A percentile compares a stretch with the other conserved stretches of the same genome.
Conservation (phyloP, 306 rosid genomes). For the Betula pendula region DNA sequence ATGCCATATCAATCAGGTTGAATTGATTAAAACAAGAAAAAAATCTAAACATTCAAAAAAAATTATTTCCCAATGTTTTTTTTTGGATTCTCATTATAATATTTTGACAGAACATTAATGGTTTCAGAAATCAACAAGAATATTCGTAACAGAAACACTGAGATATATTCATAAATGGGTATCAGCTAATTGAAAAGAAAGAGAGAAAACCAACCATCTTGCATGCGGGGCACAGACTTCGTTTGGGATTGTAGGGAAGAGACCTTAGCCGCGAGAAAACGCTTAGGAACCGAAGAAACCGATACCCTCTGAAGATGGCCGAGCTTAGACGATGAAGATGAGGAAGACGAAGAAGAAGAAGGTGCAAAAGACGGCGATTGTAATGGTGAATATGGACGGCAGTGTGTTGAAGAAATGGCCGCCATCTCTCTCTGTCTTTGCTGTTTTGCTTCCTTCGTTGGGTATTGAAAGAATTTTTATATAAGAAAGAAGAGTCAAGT, state of each 20-base stretch:
- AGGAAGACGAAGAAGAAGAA: conserved; percentile 16
- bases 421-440: conserved; percentile 33
- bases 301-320: conserved; percentile 29
- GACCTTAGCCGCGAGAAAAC: conserved; percentile 35
- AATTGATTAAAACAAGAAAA: background rate
- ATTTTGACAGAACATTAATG: background rate
- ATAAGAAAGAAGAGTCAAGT: background rate
- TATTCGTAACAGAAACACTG: background rate
- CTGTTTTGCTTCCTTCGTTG: background rate
- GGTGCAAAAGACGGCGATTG: conserved; percentile 15
- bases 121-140: background rate
- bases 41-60: background rate
- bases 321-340: conserved; percentile 16
- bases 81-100: background rate
- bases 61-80: background rate
- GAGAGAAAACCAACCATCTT: conserved; percentile 49
- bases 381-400: conserved; percentile 33
- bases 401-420: conserved; percentile 54
- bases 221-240: conserved; percentile 37
- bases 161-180: background rate
- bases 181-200: background rate
- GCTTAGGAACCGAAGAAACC: conserved; percentile 33
- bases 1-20: background rate
- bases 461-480: background rate
- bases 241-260: conserved; percentile 50